Percentiles rank a stretch among this genome's conserved stretches.
These are phyloP conservation scores for Ascochyta clinopodiicola DNA, from an alignment of 2,329 filamentous ascomycete species.

Conservation along the genomic window DNA sequence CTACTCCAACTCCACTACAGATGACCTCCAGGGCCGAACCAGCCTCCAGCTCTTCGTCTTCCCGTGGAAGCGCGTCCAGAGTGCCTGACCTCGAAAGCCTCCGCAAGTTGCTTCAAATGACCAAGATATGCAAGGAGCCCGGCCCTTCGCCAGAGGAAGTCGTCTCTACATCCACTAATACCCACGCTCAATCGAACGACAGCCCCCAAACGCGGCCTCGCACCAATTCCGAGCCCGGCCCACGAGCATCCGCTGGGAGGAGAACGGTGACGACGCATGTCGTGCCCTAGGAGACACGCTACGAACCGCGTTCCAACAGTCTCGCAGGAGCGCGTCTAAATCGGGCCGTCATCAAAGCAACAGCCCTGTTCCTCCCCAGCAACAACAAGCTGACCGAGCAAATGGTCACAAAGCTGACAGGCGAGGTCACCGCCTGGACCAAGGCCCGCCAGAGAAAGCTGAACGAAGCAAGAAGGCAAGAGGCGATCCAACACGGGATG, in stretches of 20 bases:
- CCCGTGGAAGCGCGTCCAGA: neutral
- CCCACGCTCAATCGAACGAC: neutral
- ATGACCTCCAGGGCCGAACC: neutral
- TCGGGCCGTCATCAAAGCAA: neutral
- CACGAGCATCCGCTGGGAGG: neutral
- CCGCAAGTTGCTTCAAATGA: neutral
- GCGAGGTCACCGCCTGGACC: neutral
- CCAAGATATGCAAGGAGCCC: neutral
- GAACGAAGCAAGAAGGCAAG: neutral
- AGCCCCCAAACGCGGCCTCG: neutral
- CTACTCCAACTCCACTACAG: neutral
- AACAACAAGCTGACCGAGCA: neutral
- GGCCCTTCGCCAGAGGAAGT: neutral
- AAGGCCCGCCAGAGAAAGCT: neutral
- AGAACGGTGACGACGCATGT: neutral
- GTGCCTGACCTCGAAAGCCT: neutral
- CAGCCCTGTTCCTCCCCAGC: neutral
- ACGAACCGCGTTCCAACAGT: neutral
- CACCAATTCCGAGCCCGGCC: neutral
- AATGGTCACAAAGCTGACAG: neutral
- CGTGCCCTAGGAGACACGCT: constrained; percentile 4
- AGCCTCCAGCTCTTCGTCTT: neutral
- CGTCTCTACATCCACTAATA: neutral
- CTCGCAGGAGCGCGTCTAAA: neutral
- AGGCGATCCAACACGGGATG: neutral